These are phyloP conservation scores for Plasmodium chabaudi DNA, from an alignment of 169 alveolate species.

Conservation along the genomic window DNA sequence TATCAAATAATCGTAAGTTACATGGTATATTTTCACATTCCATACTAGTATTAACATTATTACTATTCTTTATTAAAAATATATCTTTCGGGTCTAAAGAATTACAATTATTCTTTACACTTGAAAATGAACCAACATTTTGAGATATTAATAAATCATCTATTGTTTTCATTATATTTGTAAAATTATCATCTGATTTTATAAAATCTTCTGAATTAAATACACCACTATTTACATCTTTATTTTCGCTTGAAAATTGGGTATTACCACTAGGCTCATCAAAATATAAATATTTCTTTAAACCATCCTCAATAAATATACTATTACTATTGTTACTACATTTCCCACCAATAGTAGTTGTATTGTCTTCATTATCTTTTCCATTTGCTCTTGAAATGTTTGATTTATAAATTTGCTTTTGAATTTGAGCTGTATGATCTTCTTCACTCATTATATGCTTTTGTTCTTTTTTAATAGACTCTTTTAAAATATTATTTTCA, in stretches of 20 bases:
- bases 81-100: slow-evolving; percentile 7
- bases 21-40: slow-evolving; percentile 38
- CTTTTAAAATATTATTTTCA: slow-evolving; percentile 59
- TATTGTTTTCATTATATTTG: slow-evolving; percentile 57
- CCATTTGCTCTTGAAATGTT: neutral
- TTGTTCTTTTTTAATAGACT: slow-evolving; percentile 41
- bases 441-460: slow-evolving; percentile 1
- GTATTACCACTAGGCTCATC: neutral
- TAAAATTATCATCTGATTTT: slow-evolving; percentile 42
- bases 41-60: slow-evolving; percentile 6
- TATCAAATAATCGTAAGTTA: slow-evolving; percentile 39
- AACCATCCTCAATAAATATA: neutral
- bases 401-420: slow-evolving; percentile 1
- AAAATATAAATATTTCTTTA: neutral
- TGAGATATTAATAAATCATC: slow-evolving; percentile 71
- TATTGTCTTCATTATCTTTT: slow-evolving; percentile 8
- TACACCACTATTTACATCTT: slow-evolving; percentile 2
- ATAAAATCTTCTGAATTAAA: slow-evolving; percentile 23
- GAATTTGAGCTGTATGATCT: neutral
- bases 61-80: slow-evolving; percentile 16
- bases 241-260: neutral
- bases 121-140: slow-evolving; percentile 54
- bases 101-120: slow-evolving; percentile 12
- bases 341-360: neutral
- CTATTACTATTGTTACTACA: neutral